phyloP scores from a whole-genome alignment of 2,329 filamentous ascomycete genomes.

The Ophiocordyceps camponoti-floridani region DNA sequence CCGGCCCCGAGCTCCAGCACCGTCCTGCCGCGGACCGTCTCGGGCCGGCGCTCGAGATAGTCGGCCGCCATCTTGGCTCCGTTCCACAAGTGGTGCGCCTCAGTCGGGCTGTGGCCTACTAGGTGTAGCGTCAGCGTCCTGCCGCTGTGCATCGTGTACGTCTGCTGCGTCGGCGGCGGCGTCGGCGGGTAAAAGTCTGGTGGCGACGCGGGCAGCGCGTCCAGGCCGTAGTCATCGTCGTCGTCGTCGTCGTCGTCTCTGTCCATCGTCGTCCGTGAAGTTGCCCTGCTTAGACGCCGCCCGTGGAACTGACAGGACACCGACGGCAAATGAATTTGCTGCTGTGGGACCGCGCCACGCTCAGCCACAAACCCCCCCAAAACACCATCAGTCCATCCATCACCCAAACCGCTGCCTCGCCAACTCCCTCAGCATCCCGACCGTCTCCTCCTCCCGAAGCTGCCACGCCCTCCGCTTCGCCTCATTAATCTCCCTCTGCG shows the following conservation, averaged over 20 bases:
- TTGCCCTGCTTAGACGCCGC: no score
- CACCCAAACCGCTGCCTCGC: conserved; percentile 67
- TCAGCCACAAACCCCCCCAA: neutral
- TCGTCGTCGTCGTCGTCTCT: neutral
- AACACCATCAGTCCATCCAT: neutral
- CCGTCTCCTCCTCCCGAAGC: conserved; percentile 67
- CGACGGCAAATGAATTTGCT: no score
- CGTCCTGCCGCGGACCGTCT: conserved; percentile 45
- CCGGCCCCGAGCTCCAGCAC: conserved; percentile 82
- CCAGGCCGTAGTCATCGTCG: conserved; percentile 16
- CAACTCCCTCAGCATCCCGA: conserved; percentile 63
- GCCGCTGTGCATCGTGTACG: conserved; percentile 52
- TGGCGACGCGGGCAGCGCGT: conserved; percentile 61
- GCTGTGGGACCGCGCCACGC: no score
- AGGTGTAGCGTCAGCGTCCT: conserved; percentile 52
- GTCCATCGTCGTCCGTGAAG: no score
- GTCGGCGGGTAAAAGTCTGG: conserved; percentile 64
- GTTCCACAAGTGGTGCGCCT: conserved; percentile 88
- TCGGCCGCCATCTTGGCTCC: conserved; percentile 60
- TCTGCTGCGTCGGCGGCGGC: conserved; percentile 54
- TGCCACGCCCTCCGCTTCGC: conserved; percentile 52
- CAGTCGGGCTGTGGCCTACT: conserved; percentile 75
- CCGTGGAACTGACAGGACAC: no score
- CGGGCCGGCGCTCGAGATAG: conserved; percentile 56
- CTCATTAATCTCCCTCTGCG: conserved; percentile 62